Base-by-base conservation (phyloP, 225 moss, liverwort and hornwort genomes). In the Thuidium tamariscinum region DNA sequence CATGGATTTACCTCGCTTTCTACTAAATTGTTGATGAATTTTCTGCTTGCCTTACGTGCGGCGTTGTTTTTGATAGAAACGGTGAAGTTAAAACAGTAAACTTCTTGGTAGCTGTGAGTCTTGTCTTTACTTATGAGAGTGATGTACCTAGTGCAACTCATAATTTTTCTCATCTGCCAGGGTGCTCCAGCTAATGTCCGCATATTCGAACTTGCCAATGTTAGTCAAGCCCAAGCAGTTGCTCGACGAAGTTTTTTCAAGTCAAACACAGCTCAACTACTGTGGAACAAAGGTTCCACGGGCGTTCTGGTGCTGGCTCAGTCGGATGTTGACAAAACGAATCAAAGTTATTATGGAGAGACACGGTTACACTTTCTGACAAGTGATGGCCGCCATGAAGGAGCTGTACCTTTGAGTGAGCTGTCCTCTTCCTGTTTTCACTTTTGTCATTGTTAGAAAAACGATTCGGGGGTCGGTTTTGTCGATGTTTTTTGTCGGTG, bases 311-410 rank as follows among this genome's bases (percentile, higher is more conserved):
- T 97, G 10, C 79, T 99, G 84, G 96, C 99, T 71, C 93, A 93
- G 30, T 95, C 97, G 41, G 97, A 99, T 93, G 94, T 99, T 74
- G 99, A 99, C 93, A 99, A 99, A 90, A 95, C 94, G 46, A 99
- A 99, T 86, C 96, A 96, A 89, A 99, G 91, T 77, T 99, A 99
- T 89, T 94, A 95, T 79, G 99, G 99, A 67, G 97, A 99, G 88
- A 92, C 89, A 72, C 91, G 95, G 82, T 91, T 99, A 54, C 97
- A 99, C 87, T 99, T 92, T 75, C 84, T 99, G 62, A 95, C 93
- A 16, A 95, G 92, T 39, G 94, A 99, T 89, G 97, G 99, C 49
- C 90, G 91, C 71, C 92, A 96, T 91, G 99, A 97, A 91, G 99
- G 99, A 93, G 92, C 97, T 79, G 95, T 99, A 61, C 99, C 97